These are phyloP conservation scores for Corchorus capsularis DNA, from an alignment of 345 rosid genomes.

Conservation along the genomic window DNA sequence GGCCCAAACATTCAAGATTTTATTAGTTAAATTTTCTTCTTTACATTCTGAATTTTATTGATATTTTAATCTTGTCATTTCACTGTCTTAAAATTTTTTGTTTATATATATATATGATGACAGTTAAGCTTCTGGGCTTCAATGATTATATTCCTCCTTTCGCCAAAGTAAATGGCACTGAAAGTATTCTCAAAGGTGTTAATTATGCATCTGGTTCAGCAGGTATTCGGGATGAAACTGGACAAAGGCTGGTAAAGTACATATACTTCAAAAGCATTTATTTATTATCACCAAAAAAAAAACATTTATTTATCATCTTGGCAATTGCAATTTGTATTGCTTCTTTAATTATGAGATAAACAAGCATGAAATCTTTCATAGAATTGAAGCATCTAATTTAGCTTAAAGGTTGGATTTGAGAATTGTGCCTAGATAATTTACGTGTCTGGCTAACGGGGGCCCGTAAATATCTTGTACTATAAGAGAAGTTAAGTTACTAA, in stretches of 20 bases:
- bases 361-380: too few species aligned
- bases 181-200: constrained; percentile 45
- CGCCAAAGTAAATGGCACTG: constrained; percentile 16
- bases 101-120: not conserved
- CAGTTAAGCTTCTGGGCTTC: constrained; percentile 54
- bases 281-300: not conserved
- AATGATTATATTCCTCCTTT: constrained; percentile 40
- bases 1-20: constrained; percentile 52
- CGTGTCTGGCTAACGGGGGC: too few species aligned
- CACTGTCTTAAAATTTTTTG: too few species aligned
- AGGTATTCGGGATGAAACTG: constrained; percentile 57
- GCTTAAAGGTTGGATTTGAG: too few species aligned
- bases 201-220: constrained; percentile 73
- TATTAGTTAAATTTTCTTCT: constrained; percentile 38
- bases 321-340: too few species aligned
- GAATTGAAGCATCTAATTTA: too few species aligned
- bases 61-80: too few species aligned
- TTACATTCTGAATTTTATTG: not conserved
- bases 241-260: constrained; percentile 40
- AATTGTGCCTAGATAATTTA: too few species aligned
- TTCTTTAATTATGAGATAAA: too few species aligned
- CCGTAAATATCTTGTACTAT: too few species aligned
- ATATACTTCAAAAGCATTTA: not conserved
- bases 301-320: too few species aligned
- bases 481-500: too few species aligned